These are phyloP conservation scores for Chlamydomonas schloesseri DNA, from an alignment of 139 green algal genomes.

Conservation along the genomic window DNA sequence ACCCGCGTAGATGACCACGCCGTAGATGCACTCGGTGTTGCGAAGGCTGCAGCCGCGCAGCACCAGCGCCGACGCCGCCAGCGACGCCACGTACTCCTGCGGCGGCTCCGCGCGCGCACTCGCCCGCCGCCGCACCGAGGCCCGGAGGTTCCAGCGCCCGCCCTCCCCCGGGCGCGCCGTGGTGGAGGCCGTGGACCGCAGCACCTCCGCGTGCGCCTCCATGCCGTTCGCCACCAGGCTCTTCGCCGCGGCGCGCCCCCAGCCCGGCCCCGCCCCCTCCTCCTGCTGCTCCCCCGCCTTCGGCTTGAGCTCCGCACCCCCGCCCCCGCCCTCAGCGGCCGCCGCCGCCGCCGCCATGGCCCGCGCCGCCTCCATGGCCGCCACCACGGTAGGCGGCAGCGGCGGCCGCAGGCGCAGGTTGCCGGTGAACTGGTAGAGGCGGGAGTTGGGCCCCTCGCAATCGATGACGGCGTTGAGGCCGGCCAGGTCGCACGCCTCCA, in stretches of 20 bases:
- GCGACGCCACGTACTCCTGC: slow-evolving; percentile 43
- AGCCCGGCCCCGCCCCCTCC: not conserved
- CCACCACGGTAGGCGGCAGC: not conserved
- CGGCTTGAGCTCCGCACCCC: not conserved
- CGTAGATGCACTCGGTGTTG: slow-evolving; percentile 82
- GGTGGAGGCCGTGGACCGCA: no score
- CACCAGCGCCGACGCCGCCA: slow-evolving; percentile 75
- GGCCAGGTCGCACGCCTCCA: slow-evolving; percentile 51
- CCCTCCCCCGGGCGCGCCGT: no score
- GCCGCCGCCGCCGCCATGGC: not conserved
- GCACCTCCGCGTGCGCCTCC: no score
- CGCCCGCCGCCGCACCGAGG: not conserved
- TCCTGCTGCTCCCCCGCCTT: not conserved
- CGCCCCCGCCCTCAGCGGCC: not conserved
- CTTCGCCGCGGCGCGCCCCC: no score
- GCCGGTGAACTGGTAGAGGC: slow-evolving; percentile 84
- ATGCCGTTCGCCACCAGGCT: no score
- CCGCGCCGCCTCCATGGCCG: not conserved
- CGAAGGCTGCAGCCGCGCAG: slow-evolving; percentile 89
- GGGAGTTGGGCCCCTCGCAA: slow-evolving; percentile 85
- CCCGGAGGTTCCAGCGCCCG: no score
- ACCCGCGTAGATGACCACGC: slow-evolving; percentile 95
- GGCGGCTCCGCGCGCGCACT: not conserved
- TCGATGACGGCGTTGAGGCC: slow-evolving; percentile 49
- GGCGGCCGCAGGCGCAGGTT: slow-evolving; percentile 60